Base-by-base conservation (phyloP, 2,329 filamentous ascomycete species). In the Fusarium sp. region DNA sequence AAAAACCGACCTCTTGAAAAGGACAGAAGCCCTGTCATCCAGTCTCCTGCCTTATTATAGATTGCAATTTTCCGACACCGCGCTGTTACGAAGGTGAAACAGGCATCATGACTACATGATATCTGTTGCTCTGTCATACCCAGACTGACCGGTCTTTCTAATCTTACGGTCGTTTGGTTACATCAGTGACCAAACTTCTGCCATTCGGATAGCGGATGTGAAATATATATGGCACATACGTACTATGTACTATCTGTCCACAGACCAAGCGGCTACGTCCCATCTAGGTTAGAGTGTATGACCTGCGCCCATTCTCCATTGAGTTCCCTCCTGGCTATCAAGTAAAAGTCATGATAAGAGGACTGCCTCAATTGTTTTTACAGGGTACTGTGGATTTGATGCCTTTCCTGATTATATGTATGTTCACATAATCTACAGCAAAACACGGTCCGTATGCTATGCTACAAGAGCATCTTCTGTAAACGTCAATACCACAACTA, bases 231-330 rank as follows among this genome's bases (percentile, higher is more conserved):
- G 63, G 66, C 62, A 61, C 58, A 45, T 61, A 36, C 36, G 31
- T 31, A 31, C 31, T 31, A 11, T 31, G 31, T 31, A 12, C 11
- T 51, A 48, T 38, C 10, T 55, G 41, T 48, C 48, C 64, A 57
- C 74, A 68, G 57, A 72, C 67, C 63, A 66, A 70, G 67, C 69
- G 65, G 69, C 67, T 66, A 66, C 73, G 65, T 66, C 66, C 67
- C 39, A 68, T 58, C 45, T 49, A n/a, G 69, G 59, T 63, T 76
- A 77, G 73, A 66, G 63, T 38, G 56, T 35, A 56, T 69, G 62
- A 66, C 63, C 26, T 76, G 69, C 69, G 75, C 69, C 48, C 49
- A 62, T 41, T 51, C 39, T 63, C 20, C 35, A 48, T 18, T 60
- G 52, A 57, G 64, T 69, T 71, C 33, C 48, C 64, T 69, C 33